Evolutionary conservation across 768 basidiomycete species (phyloP).

Genomic region (Mycena galericulata): DNA sequence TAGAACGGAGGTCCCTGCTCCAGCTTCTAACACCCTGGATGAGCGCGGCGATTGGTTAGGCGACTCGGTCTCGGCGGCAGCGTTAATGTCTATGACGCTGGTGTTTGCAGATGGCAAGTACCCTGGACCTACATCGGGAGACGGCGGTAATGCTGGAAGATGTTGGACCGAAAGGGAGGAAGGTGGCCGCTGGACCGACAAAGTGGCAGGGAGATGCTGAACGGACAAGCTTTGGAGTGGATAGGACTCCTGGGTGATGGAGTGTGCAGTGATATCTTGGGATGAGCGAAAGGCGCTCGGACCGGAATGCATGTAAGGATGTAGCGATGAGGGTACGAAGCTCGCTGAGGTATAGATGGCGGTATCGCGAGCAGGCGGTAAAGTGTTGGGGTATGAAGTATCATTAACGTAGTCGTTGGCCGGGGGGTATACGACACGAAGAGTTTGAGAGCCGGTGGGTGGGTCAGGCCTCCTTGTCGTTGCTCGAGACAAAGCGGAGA

Average conservation of each 20-base stretch:
- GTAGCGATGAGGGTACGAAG: slow-evolving; percentile 36
- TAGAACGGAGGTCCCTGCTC: not conserved
- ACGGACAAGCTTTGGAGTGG: slow-evolving; percentile 23
- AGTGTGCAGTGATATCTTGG: slow-evolving; percentile 28
- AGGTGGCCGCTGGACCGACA: slow-evolving; percentile 3
- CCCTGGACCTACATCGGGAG: not conserved
- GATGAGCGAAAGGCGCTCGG: slow-evolving; percentile 41
- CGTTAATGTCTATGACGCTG: slow-evolving; percentile 10
- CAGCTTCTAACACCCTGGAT: slow-evolving; percentile 7
- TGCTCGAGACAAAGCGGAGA: slow-evolving; percentile 16
- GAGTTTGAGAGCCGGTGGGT: not conserved
- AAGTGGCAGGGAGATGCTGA: slow-evolving; percentile 23
- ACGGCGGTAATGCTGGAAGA: slow-evolving; percentile 5
- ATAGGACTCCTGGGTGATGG: slow-evolving; percentile 30
- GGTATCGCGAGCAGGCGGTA: not conserved
- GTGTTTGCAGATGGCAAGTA: slow-evolving; percentile 20
- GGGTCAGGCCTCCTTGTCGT: not conserved
- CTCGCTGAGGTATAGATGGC: slow-evolving; percentile 28
- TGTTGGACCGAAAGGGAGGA: slow-evolving; percentile 5
- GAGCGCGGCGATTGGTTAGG: slow-evolving; percentile 3
- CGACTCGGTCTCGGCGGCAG: not conserved
- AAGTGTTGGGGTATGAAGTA: not conserved
- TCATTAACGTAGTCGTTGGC: no score
- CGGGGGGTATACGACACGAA: slow-evolving; percentile 14
- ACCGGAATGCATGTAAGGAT: slow-evolving; percentile 36